Evolutionary conservation across 441 rosid genomes (phyloP).

Genomic region (Gossypium davidsonii): DNA sequence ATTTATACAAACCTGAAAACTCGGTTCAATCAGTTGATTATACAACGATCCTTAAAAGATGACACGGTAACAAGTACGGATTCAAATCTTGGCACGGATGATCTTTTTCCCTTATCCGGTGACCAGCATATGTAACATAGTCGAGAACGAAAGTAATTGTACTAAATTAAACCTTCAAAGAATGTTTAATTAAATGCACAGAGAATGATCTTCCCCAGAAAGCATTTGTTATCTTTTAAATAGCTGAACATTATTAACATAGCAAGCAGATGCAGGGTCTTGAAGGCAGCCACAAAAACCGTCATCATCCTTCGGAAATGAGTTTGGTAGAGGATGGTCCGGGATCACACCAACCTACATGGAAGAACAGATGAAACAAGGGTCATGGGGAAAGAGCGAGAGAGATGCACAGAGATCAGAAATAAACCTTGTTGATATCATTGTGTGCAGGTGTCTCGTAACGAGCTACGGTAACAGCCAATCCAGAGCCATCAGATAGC

Average conservation of each 20-base stretch:
- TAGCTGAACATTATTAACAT: slow-evolving; percentile 50
- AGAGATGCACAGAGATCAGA: background rate
- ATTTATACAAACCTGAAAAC: too few relatives aligned
- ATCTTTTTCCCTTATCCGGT: too few relatives aligned
- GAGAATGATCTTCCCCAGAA: slow-evolving; percentile 12
- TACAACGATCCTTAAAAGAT: too few relatives aligned
- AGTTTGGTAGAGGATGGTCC: slow-evolving; percentile 71
- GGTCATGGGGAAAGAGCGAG: background rate
- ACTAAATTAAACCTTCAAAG: too few relatives aligned
- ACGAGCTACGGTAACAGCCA: slow-evolving; percentile 88
- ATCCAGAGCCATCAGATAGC: slow-evolving; percentile 90
- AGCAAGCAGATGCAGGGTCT: slow-evolving; percentile 64
- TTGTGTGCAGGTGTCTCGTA: slow-evolving; percentile 90
- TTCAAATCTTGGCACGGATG: too few relatives aligned
- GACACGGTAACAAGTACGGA: too few relatives aligned
- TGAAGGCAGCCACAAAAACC: slow-evolving; percentile 71
- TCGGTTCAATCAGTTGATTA: too few relatives aligned
- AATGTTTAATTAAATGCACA: background rate
- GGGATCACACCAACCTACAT: slow-evolving; percentile 80
- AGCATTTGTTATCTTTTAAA: slow-evolving; percentile 47
- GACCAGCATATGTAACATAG: too few relatives aligned
- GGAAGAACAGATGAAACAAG: background rate
- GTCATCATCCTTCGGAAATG: slow-evolving; percentile 74
- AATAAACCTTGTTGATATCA: slow-evolving; percentile 71
- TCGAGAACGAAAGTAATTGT: too few relatives aligned